Conservation (phyloP, 345 rosid species). For the Cardiospermum halicacabum region DNA sequence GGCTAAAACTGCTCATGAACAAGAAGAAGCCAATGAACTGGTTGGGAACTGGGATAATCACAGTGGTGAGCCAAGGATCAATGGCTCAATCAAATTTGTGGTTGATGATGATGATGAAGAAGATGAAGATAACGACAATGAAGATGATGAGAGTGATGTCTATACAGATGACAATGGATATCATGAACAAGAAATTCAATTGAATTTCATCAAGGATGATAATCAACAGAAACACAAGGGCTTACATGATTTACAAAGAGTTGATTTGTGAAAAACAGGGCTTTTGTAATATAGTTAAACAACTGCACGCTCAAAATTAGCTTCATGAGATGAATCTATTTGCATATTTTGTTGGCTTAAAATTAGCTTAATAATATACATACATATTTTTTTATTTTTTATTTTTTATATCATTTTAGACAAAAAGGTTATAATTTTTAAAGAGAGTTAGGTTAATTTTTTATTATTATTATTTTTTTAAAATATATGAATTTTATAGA, state of each 20-base stretch:
- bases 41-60: slow-evolving; percentile 31
- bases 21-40: slow-evolving; percentile 55
- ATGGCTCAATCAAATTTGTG: slow-evolving; percentile 21
- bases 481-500: too few relatives aligned
- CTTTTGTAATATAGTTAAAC: not conserved
- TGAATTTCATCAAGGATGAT: not conserved
- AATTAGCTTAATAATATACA: too few relatives aligned
- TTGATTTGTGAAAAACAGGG: slow-evolving; percentile 6
- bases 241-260: slow-evolving; percentile 7
- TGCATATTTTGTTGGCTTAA: not conserved
- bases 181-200: slow-evolving; percentile 9
- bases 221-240: not conserved
- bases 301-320: not conserved
- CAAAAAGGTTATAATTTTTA: too few relatives aligned
- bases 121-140: slow-evolving; percentile 3
- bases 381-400: too few relatives aligned
- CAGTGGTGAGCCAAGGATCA: slow-evolving; percentile 18
- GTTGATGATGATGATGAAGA: slow-evolving; percentile 34
- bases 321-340: not conserved
- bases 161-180: not conserved
- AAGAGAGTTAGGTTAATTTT: too few relatives aligned
- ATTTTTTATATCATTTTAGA: too few relatives aligned
- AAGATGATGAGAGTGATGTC: not conserved
- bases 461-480: too few relatives aligned
- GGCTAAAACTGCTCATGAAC: slow-evolving; percentile 65